Conservation (phyloP, 2,329 filamentous ascomycete genomes). For the Xenosphaeropsis pyriputrescens region DNA sequence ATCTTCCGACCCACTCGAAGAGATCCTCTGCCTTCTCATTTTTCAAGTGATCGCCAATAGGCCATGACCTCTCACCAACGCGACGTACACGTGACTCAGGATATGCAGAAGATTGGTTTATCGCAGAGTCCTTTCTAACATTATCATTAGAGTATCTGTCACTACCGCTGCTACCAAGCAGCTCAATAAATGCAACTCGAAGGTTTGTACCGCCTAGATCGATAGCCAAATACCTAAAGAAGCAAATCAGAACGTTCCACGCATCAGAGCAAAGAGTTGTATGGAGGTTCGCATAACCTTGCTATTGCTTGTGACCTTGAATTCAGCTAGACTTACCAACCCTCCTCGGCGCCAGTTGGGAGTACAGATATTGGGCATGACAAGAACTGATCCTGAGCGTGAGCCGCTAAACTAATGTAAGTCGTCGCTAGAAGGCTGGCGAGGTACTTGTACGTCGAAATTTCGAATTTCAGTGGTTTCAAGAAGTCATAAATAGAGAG, state of each 20-base stretch:
- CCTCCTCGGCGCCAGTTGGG: constrained; percentile 29
- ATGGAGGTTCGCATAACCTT: no score
- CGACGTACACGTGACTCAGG: constrained; percentile 22
- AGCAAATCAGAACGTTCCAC: no score
- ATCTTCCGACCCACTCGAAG: constrained; percentile 70
- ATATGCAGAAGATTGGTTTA: neutral
- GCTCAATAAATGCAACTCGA: constrained; percentile 51
- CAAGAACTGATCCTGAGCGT: constrained; percentile 40
- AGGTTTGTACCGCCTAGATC: constrained; percentile 58
- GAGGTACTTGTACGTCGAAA: constrained; percentile 27
- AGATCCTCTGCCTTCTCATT: constrained; percentile 60
- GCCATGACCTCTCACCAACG: constrained; percentile 53
- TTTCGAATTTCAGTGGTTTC: constrained; percentile 32
- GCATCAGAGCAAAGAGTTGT: no score
- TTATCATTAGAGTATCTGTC: constrained; percentile 3
- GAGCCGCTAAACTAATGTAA: constrained; percentile 33
- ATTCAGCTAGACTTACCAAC: constrained; percentile 23
- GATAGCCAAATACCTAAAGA: constrained; percentile 40
- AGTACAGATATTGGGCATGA: constrained; percentile 45
- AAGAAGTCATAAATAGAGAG: constrained; percentile 26
- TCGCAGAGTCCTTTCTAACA: neutral
- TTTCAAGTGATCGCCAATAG: constrained; percentile 60
- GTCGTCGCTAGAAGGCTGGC: constrained; percentile 29
- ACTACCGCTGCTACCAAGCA: constrained; percentile 24
- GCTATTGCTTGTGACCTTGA: neutral